Evolutionary conservation across 2,329 filamentous ascomycete species (phyloP), one percentile per base, ranked within the genome.

Genomic region (Colletotrichum zoysiae): DNA sequence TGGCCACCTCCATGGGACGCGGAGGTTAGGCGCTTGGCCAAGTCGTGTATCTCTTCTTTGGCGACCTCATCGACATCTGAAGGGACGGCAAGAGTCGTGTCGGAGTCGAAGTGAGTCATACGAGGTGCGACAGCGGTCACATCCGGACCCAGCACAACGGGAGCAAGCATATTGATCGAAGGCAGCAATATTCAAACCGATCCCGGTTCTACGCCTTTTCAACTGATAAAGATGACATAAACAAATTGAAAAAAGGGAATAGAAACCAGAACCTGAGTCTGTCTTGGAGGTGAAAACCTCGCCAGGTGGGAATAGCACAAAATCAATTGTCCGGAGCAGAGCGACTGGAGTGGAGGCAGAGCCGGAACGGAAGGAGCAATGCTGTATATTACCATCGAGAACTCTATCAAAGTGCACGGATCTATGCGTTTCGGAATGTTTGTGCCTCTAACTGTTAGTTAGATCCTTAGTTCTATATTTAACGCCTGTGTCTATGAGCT

Each of bases 11-110:
- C n/a, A 14, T 76, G 75, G 1, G 78, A 79, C 46, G 75, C 70
- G 1, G 70, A 75, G 11, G 79, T 80, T 33, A 79, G 68, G 33
- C 74, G 71, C 4, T 75, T 77, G 23, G 78, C 79, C 5, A 80
- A 71, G n/a, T 80, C 74, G 1, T 76, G 68, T 2, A 80, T 74
- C n/a, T 78, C 73, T 2, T 62, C 68, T 35, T 50, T 26, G 11
- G n/a, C 44, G 3, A 33, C 46, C 2, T 38, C 50, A 2, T 62
- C 51, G 4, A 20, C 35, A 23, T 59, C 68, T 1, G 65, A 63
- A 9, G 60, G 35, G 64, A 30, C 20, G 18, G 26, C 26, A 1
- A 3, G 18, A 30, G 26, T 44, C 11, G 20, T 14, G 23, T 58
- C 50, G 1, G 14, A 35, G 30, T 63, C 42, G 5, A 35, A 20